These are phyloP conservation scores for Wickerhamomyces silvicola DNA, from an alignment of 805 yeast genomes.

Conservation along the genomic window DNA sequence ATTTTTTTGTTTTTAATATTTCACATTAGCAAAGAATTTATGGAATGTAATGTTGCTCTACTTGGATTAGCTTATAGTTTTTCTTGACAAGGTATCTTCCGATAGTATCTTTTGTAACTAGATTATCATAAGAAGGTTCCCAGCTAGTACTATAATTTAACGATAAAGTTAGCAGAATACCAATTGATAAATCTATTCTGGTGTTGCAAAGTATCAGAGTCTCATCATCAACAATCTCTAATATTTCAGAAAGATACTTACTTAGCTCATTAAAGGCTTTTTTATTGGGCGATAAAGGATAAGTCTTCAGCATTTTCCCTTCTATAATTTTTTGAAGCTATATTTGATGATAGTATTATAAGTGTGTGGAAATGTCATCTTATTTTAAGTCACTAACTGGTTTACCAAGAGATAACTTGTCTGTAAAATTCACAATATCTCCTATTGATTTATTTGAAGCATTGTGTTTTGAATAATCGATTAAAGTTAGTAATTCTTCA, in stretches of 20 bases:
- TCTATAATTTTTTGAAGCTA: background rate
- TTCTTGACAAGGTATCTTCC: constrained; percentile 45
- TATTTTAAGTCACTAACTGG: constrained; percentile 4
- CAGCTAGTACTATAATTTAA: constrained; percentile 38
- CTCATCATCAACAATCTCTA: constrained; percentile 19
- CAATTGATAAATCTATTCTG: constrained; percentile 63
- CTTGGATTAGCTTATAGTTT: constrained; percentile 58
- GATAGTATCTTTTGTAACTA: constrained; percentile 44
- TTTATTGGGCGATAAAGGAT: constrained; percentile 38
- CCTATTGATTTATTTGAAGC: background rate
- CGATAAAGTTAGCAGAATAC: constrained; percentile 51
- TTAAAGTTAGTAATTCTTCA: constrained; percentile 19
- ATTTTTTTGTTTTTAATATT: background rate
- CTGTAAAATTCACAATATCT: constrained; percentile 12
- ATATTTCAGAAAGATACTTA: constrained; percentile 36
- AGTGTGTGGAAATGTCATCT: constrained; percentile 4
- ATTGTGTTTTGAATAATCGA: constrained; percentile 3
- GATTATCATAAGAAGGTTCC: constrained; percentile 15
- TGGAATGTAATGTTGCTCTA: constrained; percentile 68
- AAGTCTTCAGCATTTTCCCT: constrained; percentile 10
- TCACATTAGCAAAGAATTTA: constrained; percentile 52
- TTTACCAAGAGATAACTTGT: constrained; percentile 19
- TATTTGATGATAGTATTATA: constrained; percentile 7
- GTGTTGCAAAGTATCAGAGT: constrained; percentile 49
- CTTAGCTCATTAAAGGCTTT: constrained; percentile 63